Evolutionary conservation across 257 asterid species (phyloP).

Genomic region (Ilex asprella): DNA sequence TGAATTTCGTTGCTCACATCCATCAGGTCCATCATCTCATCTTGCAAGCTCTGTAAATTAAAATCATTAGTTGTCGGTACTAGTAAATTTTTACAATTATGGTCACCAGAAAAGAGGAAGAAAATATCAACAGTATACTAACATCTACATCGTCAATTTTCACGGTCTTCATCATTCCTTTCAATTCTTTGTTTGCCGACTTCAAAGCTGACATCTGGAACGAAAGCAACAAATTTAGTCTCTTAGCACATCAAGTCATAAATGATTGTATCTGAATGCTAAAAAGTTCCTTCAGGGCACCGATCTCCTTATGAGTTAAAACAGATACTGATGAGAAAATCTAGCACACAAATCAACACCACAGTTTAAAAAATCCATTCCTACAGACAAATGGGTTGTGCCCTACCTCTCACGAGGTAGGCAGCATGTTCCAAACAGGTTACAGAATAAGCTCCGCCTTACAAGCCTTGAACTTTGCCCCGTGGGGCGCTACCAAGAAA

Average conservation of each 20-base stretch:
- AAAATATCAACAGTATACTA: slow-evolving; percentile 17
- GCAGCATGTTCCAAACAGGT: slow-evolving; percentile 71
- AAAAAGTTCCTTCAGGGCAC: slow-evolving; percentile 15
- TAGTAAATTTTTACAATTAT: neutral
- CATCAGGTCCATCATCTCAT: slow-evolving; percentile 99
- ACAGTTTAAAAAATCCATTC: slow-evolving; percentile 14
- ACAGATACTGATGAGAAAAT: neutral
- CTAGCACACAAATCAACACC: too few relatives aligned
- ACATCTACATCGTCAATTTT: slow-evolving; percentile 98
- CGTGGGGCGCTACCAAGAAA: slow-evolving; percentile 54
- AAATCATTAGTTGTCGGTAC: slow-evolving; percentile 6
- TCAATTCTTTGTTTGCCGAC: slow-evolving; percentile 87
- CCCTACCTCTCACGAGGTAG: slow-evolving; percentile 70
- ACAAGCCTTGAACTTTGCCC: slow-evolving; percentile 58
- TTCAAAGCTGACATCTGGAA: slow-evolving; percentile 95
- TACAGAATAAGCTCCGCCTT: slow-evolving; percentile 46
- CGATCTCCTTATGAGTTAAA: slow-evolving; percentile 19
- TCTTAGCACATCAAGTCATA: slow-evolving; percentile 3
- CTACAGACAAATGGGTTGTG: slow-evolving; percentile 25
- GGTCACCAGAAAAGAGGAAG: neutral
- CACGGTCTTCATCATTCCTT: slow-evolving; percentile 99
- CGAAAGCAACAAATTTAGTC: slow-evolving; percentile 13
- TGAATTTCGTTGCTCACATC: slow-evolving; percentile 96
- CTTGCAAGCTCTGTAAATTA: slow-evolving; percentile 69
- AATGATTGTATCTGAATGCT: slow-evolving; percentile 16